phyloP scores from a whole-genome alignment of 2,329 filamentous ascomycete genomes.

The Pestalotiopsis sp. region DNA sequence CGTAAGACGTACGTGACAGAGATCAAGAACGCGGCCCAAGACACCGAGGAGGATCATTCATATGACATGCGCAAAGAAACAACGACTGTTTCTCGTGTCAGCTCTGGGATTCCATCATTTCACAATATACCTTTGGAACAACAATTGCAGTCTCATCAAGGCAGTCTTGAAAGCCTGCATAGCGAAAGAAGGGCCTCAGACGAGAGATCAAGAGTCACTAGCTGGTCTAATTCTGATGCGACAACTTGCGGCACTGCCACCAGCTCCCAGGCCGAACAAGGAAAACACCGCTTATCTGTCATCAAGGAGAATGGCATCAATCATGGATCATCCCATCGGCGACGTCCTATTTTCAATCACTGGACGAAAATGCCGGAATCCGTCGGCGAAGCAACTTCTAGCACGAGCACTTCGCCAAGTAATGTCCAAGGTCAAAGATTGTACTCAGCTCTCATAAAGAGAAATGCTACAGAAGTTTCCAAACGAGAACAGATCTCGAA shows the following conservation, averaged over 20 bases:
- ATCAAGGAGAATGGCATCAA: constrained; percentile 61
- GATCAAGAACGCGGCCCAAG: constrained; percentile 15
- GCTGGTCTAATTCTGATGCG: constrained; percentile 69
- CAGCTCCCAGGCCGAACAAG: constrained; percentile 44
- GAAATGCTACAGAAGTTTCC: constrained; percentile 41
- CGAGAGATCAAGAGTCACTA: constrained; percentile 69
- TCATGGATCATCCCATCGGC: constrained; percentile 37
- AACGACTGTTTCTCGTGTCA: constrained; percentile 47
- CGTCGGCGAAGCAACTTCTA: not conserved
- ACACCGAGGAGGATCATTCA: constrained; percentile 19
- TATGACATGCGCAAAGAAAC: constrained; percentile 19
- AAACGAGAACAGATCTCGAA: constrained; percentile 16
- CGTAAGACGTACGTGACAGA: constrained; percentile 34
- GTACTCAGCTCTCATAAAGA: constrained; percentile 67
- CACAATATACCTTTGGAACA: constrained; percentile 49
- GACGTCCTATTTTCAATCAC: not conserved
- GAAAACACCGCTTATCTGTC: constrained; percentile 62
- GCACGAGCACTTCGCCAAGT: constrained; percentile 6
- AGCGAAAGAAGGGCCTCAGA: constrained; percentile 45
- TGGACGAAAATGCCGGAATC: not conserved
- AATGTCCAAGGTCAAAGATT: constrained; percentile 60
- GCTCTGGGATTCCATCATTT: constrained; percentile 52
- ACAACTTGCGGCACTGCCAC: constrained; percentile 54
- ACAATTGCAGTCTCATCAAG: constrained; percentile 53
- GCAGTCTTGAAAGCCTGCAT: constrained; percentile 54